These are phyloP conservation scores for Boletus tomentosulus DNA, from an alignment of 768 basidiomycete species.

Conservation along the genomic window DNA sequence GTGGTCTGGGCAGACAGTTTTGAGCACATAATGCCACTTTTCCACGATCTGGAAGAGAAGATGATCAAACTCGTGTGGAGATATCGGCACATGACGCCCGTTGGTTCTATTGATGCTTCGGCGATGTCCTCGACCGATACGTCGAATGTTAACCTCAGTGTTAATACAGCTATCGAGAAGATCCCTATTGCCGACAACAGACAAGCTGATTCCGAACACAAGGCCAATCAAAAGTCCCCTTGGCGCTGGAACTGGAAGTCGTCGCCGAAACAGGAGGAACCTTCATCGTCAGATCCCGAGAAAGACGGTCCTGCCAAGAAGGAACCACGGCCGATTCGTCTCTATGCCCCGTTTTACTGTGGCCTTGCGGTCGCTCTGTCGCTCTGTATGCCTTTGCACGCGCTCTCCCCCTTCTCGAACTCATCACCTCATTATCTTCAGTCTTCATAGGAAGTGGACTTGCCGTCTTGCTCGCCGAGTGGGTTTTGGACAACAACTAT, in stretches of 20 bases:
- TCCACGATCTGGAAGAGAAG: constrained; percentile 67
- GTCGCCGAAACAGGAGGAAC: constrained; percentile 24
- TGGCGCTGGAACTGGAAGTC: constrained; percentile 46
- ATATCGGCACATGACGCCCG: constrained; percentile 33
- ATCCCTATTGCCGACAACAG: constrained; percentile 21
- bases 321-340: constrained; percentile 45
- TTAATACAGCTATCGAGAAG: constrained; percentile 30
- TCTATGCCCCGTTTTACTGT: constrained; percentile 70
- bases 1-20: constrained; percentile 83
- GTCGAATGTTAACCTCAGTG: constrained; percentile 52
- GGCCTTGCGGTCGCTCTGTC: constrained; percentile 63
- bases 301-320: constrained; percentile 38
- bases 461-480: constrained; percentile 60
- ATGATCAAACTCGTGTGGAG: constrained; percentile 81
- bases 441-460: constrained; percentile 69
- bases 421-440: constrained; percentile 23
- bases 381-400: constrained; percentile 45
- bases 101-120: constrained; percentile 33
- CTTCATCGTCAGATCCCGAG: constrained; percentile 38
- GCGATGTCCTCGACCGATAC: constrained; percentile 41
- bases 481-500: constrained; percentile 56
- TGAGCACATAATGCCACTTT: constrained; percentile 70
- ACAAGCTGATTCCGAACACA: background rate
- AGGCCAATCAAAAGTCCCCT: constrained; percentile 2
- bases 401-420: constrained; percentile 5